Percentiles rank a stretch among this genome's conserved stretches.
These are phyloP conservation scores for Isoetes engelmannii DNA, from an alignment of 83 land plant genomes.

Conservation along the genomic window DNA sequence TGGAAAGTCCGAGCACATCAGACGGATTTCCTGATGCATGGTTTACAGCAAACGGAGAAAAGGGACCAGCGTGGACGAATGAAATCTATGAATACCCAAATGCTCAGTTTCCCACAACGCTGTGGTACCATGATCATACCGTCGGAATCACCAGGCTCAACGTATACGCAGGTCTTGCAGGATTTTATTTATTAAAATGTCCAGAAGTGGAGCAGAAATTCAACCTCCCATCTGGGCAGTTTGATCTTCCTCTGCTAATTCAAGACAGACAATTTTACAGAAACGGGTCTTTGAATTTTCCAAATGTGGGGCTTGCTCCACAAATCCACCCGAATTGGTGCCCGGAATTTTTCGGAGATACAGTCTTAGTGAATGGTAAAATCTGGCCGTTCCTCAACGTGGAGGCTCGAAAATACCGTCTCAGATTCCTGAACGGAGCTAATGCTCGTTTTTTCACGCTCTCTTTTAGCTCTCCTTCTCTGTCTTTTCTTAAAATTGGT, in stretches of 20 bases:
- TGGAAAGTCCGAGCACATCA: slow-evolving; percentile 17
- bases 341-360: not conserved
- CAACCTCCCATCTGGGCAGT: not conserved
- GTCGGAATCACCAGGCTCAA: slow-evolving; percentile 6
- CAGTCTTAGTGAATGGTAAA: not conserved
- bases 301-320: not conserved
- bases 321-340: not conserved
- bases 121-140: slow-evolving; percentile 6
- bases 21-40: slow-evolving; percentile 26
- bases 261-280: not conserved
- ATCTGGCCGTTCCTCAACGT: not conserved
- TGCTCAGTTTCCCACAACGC: slow-evolving; percentile 5
- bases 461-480: slow-evolving; percentile 17
- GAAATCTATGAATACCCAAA: slow-evolving; percentile 1
- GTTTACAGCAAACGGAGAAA: slow-evolving; percentile 19
- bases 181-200: not conserved
- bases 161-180: slow-evolving; percentile 3
- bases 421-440: not conserved
- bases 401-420: not conserved
- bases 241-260: not conserved
- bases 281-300: not conserved
- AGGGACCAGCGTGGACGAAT: slow-evolving; percentile 25
- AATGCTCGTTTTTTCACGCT: slow-evolving; percentile 3
- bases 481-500: slow-evolving; percentile 41
- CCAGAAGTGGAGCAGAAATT: slow-evolving; percentile 19